Percentiles rank a stretch among this genome's conserved stretches.
Conservation (phyloP, 129 eudicot genomes). For the Smallanthus sonchifolius region DNA sequence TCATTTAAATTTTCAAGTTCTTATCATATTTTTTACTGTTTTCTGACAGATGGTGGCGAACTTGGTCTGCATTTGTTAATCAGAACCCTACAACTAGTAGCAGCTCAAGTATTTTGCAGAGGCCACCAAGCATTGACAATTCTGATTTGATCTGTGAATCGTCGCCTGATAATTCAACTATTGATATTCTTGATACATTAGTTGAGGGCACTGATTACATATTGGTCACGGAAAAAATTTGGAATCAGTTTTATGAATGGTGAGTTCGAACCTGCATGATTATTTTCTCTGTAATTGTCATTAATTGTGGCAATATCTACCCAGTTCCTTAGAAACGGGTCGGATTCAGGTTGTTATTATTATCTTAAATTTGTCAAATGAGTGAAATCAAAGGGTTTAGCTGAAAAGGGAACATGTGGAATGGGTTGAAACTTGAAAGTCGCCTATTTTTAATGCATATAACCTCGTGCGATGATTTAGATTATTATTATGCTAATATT, state of each 20-base stretch:
- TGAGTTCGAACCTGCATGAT: conserved; percentile 33
- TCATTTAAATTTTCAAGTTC: neutral
- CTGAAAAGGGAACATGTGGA: neutral
- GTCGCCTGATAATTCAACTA: conserved; percentile 36
- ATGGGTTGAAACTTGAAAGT: neutral
- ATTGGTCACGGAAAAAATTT: conserved; percentile 71
- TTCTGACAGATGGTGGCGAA: conserved; percentile 80
- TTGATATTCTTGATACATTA: conserved; percentile 74
- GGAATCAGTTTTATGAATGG: conserved; percentile 82
- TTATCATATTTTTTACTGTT: conserved; percentile 8
- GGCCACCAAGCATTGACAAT: conserved; percentile 74
- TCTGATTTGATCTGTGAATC: conserved; percentile 63
- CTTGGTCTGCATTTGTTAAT: conserved; percentile 78
- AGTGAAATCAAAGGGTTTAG: neutral
- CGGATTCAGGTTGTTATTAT: neutral
- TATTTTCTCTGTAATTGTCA: neutral
- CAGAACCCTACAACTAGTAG: conserved; percentile 35
- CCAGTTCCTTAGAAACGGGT: neutral
- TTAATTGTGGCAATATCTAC: neutral
- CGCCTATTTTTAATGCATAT: neutral
- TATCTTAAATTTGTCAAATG: neutral
- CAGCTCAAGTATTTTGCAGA: conserved; percentile 36
- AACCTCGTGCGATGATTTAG: neutral
- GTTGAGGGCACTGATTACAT: conserved; percentile 92
- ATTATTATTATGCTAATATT: neutral